Base-by-base conservation (phyloP, 2,329 filamentous ascomycete species). In the Trichothecium roseum region DNA sequence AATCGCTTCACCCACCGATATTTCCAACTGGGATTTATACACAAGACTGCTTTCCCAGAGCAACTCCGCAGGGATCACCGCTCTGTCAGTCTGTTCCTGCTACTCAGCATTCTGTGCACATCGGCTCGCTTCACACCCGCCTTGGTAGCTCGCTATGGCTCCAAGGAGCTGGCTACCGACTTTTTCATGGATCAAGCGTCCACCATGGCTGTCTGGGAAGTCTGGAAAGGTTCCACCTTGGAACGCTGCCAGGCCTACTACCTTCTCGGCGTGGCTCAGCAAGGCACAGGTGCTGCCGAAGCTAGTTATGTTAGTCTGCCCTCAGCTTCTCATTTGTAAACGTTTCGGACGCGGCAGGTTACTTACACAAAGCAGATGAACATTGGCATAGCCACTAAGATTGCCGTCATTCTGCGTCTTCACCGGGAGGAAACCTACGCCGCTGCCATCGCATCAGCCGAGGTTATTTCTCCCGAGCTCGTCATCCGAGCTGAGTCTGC, bases 21-120 rank as follows among this genome's bases (percentile, higher is more conserved):
- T 47, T 74, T 75, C 42, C 72, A 77, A 49, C 63, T 76, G 6
- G 68, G 72, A 17, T 77, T 77, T 45, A 68, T 76, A 24, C 68
- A 66, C 5, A 74, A 72, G 50, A 56, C 66, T 17, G 53, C 61
- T 34, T 74, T 75, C 35, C 56, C 62, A 1, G 54, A 62, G 17
- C 58, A 59, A 6, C 54, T 77, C n/a, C 57, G 55, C 28, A 59
- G 59, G 4, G 60, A 72, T 36, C 57, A 60, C 18, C 57, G 56
- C 12, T 65, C 64, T n/a, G 56, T 71, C 42, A 71, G 64, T 49
- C 57, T 67, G 15, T 77, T 77, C 39, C 58, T 76, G 17, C 55
- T 76, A 15, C 55, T 74, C 9, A 62, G 65, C 39, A 66, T 77
- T 34, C 62, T 77, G 20, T 70, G 69, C 44, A 63, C 76, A 36